Conservation (phyloP, 306 rosid species). For the Aeschynomene evenia region DNA sequence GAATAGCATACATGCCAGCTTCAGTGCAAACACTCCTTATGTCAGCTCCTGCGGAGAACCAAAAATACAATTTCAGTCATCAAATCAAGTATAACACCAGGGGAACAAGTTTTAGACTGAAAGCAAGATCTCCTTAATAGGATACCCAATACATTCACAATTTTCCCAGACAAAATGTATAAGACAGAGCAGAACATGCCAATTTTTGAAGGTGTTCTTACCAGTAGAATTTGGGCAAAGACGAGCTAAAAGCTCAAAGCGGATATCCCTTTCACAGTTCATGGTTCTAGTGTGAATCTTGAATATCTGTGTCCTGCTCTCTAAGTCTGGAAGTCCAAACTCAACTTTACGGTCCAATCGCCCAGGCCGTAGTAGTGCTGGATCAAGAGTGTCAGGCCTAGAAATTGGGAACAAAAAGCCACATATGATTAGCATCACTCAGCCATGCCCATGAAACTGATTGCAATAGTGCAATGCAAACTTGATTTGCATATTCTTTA, state of each 20-base stretch:
- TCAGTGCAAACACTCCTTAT: conserved; percentile 88
- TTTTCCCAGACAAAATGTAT: not conserved
- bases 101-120: not conserved
- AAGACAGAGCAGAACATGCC: not conserved
- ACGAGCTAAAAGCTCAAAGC: conserved; percentile 86
- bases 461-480: not conserved
- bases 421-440: not conserved
- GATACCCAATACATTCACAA: not conserved
- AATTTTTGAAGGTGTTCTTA: conserved; percentile 25
- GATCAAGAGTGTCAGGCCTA: conserved; percentile 92
- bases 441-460: conserved; percentile 7
- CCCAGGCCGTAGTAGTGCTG: conserved; percentile 83
- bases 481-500: not conserved
- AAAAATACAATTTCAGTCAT: not conserved
- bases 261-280: conserved; percentile 84
- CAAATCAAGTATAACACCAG: not conserved
- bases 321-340: conserved; percentile 92
- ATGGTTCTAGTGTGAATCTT: conserved; percentile 86
- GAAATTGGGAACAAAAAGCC: conserved; percentile 19
- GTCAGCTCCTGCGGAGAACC: conserved; percentile 66
- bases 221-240: conserved; percentile 93
- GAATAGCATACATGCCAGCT: conserved; percentile 90
- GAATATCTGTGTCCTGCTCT: conserved; percentile 82
- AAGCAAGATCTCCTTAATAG: not conserved
- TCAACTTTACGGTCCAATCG: conserved; percentile 88